These are phyloP conservation scores for Magnaporthiopsis poae DNA, from an alignment of 2,329 filamentous ascomycete genomes.

Conservation along the genomic window DNA sequence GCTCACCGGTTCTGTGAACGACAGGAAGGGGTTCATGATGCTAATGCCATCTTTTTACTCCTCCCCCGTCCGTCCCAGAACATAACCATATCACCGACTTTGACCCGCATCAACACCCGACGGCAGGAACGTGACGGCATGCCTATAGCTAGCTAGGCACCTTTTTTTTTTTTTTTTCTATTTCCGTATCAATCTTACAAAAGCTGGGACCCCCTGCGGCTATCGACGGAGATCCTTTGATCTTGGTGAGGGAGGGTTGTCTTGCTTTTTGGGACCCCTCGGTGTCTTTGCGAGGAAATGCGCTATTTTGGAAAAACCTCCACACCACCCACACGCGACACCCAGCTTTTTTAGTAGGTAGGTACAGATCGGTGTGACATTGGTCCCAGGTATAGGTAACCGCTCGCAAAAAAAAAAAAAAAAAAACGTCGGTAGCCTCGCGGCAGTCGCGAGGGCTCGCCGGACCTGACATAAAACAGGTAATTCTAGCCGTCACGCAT, in stretches of 20 bases:
- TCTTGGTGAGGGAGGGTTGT: not conserved
- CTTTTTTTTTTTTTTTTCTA: not conserved
- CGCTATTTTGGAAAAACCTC: slow-evolving; percentile 7
- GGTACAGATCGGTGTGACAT: too few species aligned
- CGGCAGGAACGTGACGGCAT: not conserved
- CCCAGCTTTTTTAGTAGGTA: too few species aligned
- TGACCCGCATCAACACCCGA: not conserved
- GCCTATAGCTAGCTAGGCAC: too few species aligned
- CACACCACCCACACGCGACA: not conserved
- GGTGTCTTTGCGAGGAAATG: slow-evolving; percentile 13
- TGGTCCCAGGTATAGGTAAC: too few species aligned
- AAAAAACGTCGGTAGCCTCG: too few species aligned
- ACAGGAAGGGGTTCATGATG: not conserved
- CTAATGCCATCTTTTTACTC: not conserved
- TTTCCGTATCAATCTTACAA: not conserved
- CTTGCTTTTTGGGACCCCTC: not conserved
- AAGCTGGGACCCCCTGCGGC: not conserved
- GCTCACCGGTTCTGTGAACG: not conserved
- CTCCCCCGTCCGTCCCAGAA: too few species aligned
- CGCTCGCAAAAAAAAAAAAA: too few species aligned
- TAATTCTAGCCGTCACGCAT: not conserved
- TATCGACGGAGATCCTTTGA: not conserved
- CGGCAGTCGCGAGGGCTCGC: too few species aligned
- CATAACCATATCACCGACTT: not conserved
- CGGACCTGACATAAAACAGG: not conserved